These are phyloP conservation scores for Naganishia sp. DNA, from an alignment of 1,284 basidiomycete species.

Conservation along the genomic window DNA sequence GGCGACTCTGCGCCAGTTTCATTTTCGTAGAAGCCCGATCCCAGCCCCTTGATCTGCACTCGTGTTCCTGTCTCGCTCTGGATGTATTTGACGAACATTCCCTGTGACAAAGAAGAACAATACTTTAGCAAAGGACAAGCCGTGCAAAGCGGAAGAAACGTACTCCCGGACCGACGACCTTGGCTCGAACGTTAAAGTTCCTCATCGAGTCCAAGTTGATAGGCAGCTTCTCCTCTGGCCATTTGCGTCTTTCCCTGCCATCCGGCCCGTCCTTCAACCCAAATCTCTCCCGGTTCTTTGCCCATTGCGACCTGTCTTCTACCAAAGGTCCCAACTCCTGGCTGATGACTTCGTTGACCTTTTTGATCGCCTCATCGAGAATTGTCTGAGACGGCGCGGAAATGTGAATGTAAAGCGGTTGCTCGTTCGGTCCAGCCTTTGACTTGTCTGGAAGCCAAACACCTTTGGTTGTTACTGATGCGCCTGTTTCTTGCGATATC, in stretches of 20 bases:
- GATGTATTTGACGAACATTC: constrained; percentile 97
- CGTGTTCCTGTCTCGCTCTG: constrained; percentile 93
- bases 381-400: constrained; percentile 77
- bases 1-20: constrained; percentile 88
- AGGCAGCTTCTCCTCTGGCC: constrained; percentile 90
- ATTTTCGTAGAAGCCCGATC: constrained; percentile 92
- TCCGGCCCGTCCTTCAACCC: constrained; percentile 30
- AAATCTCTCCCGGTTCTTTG: constrained; percentile 48
- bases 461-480: constrained; percentile 85
- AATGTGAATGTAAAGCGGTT: constrained; percentile 92
- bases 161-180: constrained; percentile 92
- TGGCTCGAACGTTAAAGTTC: constrained; percentile 96
- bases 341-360: constrained; percentile 80
- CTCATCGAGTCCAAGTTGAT: constrained; percentile 85
- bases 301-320: constrained; percentile 67
- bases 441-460: constrained; percentile 89
- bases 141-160: constrained; percentile 41
- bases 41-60: constrained; percentile 96
- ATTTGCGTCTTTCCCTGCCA: constrained; percentile 66
- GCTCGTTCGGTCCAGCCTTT: constrained; percentile 87
- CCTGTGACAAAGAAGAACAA: constrained; percentile 57
- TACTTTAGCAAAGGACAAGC: not conserved
- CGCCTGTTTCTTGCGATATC: constrained; percentile 88
- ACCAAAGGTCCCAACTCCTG: constrained; percentile 85
- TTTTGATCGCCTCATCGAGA: constrained; percentile 76